Evolutionary conservation across 108 stramenopile species (phyloP).

Genomic region (Seminavis robusta): DNA sequence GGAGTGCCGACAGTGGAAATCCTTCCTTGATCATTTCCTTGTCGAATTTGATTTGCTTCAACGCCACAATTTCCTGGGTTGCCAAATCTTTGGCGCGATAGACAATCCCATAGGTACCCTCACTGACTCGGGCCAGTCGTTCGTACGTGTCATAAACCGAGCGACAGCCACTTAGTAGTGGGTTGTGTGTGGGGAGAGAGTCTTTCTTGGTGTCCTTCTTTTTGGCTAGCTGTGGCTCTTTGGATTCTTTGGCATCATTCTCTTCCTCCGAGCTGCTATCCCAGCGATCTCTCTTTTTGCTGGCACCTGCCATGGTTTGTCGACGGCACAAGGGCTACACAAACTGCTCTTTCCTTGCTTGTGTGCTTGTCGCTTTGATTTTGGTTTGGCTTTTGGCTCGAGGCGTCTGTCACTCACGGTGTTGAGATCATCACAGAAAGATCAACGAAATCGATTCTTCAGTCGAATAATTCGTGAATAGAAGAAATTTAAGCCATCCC

Average conservation of each 20-base stretch:
- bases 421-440: too few species aligned
- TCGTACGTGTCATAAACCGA: conserved; percentile 88
- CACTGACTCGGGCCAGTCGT: conserved; percentile 70
- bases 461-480: too few species aligned
- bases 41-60: conserved; percentile 93
- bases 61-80: conserved; percentile 78
- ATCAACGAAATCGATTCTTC: too few species aligned
- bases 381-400: too few species aligned
- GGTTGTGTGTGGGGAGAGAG: conserved; percentile 55
- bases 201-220: background rate
- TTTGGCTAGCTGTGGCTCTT: background rate
- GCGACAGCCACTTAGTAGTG: conserved; percentile 76
- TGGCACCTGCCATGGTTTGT: too few species aligned
- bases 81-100: conserved; percentile 87
- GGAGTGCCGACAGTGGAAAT: conserved; percentile 89
- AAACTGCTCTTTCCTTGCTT: too few species aligned
- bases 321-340: too few species aligned
- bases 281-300: conserved; percentile 43
- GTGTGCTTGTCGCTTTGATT: too few species aligned
- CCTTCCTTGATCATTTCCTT: conserved; percentile 73
- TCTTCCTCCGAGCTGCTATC: conserved; percentile 37
- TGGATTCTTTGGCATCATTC: conserved; percentile 5
- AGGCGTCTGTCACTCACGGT: too few species aligned
- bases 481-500: too few species aligned
- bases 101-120: conserved; percentile 95